Evolutionary conservation across 1,139 yeast species (phyloP), one percentile per base, ranked within the genome.

Genomic region (Kodamaea anthophila): DNA sequence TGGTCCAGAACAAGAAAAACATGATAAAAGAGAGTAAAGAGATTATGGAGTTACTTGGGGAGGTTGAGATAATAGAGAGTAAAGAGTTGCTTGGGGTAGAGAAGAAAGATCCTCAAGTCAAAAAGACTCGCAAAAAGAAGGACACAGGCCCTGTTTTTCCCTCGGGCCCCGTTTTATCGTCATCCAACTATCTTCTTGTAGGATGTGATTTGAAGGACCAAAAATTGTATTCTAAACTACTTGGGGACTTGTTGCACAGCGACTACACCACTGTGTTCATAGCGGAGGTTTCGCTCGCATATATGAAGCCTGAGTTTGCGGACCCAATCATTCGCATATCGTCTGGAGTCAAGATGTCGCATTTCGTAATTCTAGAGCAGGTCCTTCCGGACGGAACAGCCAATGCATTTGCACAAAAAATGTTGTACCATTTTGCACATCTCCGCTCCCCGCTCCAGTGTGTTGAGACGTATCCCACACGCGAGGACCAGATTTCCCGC

Each of bases 281-380:
- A 24, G 93, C 94, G 1, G 94, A 84, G 49, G 94, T 84, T 3
- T 82, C 94, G 0, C 55, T 84, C 33, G 88, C 93, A 0, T 84
- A 84, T 48, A 84, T 84, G 93, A 65, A 70, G 23, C 78, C 80
- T 5, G 62, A 65, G 19, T 66, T 66, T 35, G 86, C 94, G n/a
- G 79, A 84, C 46, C 65, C 67, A 4, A 69, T 84, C 13, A 76
- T 84, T 28, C 50, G 58, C 21, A 58, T 67, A 41, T 64, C 78
- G 1, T 44, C 58, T 1, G 15, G 15, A 12, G 55, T 74, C 6
- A 57, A 67, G 1, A 64, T 70, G 29, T 61, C 82, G 4, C 85
- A 80, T 44, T 78, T 84, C 40, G 47, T 82, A 2, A 63, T 82
- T 5, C 55, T 84, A 29, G 94, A 84, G 43, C 94, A 84, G 48